Evolutionary conservation across 495 filamentous ascomycete genomes (phyloP).

Genomic region (Schizothecium vesticola): DNA sequence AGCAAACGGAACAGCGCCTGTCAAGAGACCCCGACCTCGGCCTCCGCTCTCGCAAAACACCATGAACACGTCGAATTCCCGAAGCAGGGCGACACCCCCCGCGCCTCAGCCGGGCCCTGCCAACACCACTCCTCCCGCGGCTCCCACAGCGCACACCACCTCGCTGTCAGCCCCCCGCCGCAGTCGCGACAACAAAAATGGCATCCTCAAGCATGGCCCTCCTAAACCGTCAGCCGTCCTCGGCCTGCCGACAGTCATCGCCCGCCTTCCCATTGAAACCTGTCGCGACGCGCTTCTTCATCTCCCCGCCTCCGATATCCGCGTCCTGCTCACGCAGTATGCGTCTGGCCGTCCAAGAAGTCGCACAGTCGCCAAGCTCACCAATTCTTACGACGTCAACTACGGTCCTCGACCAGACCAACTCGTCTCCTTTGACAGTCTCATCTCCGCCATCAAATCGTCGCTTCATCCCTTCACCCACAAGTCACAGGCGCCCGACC

Average conservation of each 20-base stretch:
- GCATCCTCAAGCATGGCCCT: neutral
- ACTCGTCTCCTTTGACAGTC: neutral
- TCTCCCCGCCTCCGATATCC: neutral
- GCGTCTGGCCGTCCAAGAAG: neutral
- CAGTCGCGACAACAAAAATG: neutral
- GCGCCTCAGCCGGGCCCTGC: too few relatives aligned
- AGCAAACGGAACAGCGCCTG: neutral
- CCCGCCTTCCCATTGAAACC: neutral
- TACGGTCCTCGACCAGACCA: neutral
- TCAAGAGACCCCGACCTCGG: neutral
- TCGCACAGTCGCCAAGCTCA: neutral
- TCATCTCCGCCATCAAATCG: neutral
- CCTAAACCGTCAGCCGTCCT: neutral
- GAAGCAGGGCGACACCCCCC: neutral
- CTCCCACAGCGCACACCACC: neutral
- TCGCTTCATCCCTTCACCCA: neutral
- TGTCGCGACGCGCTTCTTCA: neutral
- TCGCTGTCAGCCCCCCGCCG: neutral
- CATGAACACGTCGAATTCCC: neutral
- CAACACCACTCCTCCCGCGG: neutral
- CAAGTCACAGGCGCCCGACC: neutral
- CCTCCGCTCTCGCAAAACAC: neutral
- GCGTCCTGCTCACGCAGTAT: neutral
- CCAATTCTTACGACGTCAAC: neutral
- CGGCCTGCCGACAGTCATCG: neutral